Evolutionary conservation across 2,329 filamentous ascomycete genomes (phyloP).

Genomic region (Metarhizium humberi): DNA sequence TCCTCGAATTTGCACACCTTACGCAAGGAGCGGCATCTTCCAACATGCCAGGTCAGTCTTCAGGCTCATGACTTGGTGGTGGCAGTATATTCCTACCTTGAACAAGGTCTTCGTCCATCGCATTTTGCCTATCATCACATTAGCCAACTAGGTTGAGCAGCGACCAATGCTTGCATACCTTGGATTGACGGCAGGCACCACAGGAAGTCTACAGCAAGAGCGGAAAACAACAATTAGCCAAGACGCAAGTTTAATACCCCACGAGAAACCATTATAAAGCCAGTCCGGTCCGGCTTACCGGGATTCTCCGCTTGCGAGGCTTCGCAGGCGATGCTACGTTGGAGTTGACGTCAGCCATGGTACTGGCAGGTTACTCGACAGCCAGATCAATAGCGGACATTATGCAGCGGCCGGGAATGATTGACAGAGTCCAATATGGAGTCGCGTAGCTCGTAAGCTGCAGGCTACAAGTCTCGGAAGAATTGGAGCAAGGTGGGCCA

Average conservation of each 20-base stretch:
- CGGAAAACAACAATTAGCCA: neutral
- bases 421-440: too few relatives aligned
- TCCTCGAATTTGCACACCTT: slow-evolving; percentile 15
- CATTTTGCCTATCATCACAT: slow-evolving; percentile 8
- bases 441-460: too few relatives aligned
- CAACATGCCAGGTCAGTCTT: neutral
- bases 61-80: neutral
- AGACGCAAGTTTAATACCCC: too few relatives aligned
- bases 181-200: slow-evolving; percentile 16
- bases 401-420: too few relatives aligned
- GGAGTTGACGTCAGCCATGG: neutral
- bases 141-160: neutral
- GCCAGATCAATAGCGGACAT: neutral
- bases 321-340: slow-evolving; percentile 1
- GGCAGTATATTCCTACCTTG: slow-evolving; percentile 9
- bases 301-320: slow-evolving; percentile 12
- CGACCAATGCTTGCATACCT: slow-evolving; percentile 8
- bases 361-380: neutral
- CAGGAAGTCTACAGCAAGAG: slow-evolving; percentile 15
- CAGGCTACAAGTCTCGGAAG: too few relatives aligned
- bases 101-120: slow-evolving; percentile 16
- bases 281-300: slow-evolving; percentile 8
- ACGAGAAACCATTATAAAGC: neutral
- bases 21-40: slow-evolving; percentile 12
- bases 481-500: too few relatives aligned